Evolutionary conservation across 768 basidiomycete species (phyloP).

Genomic region (Phylloporus sp.): DNA sequence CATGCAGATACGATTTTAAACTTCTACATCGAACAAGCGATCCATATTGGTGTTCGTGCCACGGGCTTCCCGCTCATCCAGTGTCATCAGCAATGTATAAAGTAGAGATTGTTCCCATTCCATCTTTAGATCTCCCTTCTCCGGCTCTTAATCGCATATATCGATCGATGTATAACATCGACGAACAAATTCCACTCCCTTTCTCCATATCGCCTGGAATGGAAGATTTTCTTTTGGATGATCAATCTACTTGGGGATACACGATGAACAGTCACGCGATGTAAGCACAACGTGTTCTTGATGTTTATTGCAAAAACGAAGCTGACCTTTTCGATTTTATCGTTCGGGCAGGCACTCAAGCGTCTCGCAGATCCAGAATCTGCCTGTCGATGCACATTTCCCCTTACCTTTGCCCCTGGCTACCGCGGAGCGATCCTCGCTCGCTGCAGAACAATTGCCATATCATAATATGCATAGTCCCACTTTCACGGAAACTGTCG

Average conservation of each 20-base stretch:
- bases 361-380: not conserved
- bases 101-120: not conserved
- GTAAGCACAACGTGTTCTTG: constrained; percentile 3
- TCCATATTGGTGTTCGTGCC: not conserved
- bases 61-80: too few species aligned
- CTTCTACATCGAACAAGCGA: not conserved
- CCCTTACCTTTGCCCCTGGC: not conserved
- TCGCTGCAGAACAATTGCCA: not conserved
- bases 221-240: not conserved
- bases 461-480: not conserved
- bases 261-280: not conserved
- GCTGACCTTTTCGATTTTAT: not conserved
- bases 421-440: not conserved
- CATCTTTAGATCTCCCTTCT: not conserved
- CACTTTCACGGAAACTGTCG: not conserved
- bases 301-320: not conserved
- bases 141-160: not conserved
- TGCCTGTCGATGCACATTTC: not conserved
- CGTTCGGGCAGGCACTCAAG: not conserved
- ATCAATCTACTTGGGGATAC: not conserved
- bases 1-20: not conserved
- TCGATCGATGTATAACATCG: not conserved
- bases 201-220: not conserved
- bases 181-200: not conserved
- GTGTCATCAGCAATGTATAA: not conserved